A percentile compares a stretch with the other conserved stretches of the same genome.
Conservation (phyloP, 306 rosid genomes). For the Cyamopsis tetragonoloba region DNA sequence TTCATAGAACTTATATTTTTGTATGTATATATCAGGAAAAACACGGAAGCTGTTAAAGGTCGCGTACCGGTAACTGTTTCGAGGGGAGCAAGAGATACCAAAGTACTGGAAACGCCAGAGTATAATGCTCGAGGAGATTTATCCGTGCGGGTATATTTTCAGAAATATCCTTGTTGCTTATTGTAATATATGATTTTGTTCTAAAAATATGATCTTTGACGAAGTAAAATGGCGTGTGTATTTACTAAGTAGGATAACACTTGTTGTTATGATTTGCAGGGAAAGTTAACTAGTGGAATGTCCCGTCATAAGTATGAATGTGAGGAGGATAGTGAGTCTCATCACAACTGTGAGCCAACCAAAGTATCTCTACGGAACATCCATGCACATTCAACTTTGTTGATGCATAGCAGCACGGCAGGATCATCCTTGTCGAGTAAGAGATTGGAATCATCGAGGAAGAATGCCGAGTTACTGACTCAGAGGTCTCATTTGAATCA, state of each 20-base stretch:
- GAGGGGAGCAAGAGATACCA: constrained; percentile 48
- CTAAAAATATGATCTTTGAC: no score
- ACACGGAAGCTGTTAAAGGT: constrained; percentile 44
- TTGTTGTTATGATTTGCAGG: no score
- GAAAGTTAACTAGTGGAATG: constrained; percentile 39
- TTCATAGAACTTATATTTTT: background rate
- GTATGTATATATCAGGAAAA: constrained; percentile 54
- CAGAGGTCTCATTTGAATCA: constrained; percentile 52
- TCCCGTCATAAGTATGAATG: constrained; percentile 30
- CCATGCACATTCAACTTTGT: constrained; percentile 37
- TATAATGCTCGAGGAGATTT: constrained; percentile 37
- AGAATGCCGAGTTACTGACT: constrained; percentile 33
- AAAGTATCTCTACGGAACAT: constrained; percentile 32
- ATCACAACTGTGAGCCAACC: constrained; percentile 31
- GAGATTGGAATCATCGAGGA: constrained; percentile 29
- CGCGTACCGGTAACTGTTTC: constrained; percentile 56
- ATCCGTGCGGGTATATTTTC: constrained; percentile 43
- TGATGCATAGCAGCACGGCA: constrained; percentile 28
- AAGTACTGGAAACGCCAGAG: constrained; percentile 48
- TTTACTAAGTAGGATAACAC: no score
- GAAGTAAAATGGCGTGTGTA: no score
- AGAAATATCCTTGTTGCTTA: background rate
- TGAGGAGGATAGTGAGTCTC: constrained; percentile 39
- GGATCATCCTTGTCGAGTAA: constrained; percentile 33
- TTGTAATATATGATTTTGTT: background rate